Percentiles rank a stretch among this genome's conserved stretches.
Evolutionary conservation across 2,329 filamentous ascomycete species (phyloP).

Genomic region (Talaromyces marneffei): DNA sequence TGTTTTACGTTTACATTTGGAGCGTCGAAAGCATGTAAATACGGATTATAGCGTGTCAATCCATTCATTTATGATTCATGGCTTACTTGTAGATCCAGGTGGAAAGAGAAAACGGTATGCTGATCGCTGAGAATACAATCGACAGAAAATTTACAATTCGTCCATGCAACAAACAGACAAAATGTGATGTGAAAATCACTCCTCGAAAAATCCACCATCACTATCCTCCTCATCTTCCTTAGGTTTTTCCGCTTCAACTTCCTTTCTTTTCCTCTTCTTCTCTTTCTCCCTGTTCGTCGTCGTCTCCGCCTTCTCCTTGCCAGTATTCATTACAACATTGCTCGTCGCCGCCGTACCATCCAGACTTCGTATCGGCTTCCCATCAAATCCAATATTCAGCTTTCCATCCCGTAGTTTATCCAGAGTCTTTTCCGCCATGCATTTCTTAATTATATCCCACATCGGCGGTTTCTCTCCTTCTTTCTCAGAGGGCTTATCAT

Average conservation of each 20-base stretch:
- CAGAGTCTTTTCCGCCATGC: constrained; percentile 40
- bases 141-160: too few relatives aligned
- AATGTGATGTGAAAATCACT: constrained; percentile 10
- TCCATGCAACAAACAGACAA: too few relatives aligned
- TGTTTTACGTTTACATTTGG: neutral
- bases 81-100: too few relatives aligned
- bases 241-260: constrained; percentile 7
- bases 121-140: neutral
- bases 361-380: constrained; percentile 5
- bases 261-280: neutral
- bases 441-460: constrained; percentile 42
- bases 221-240: constrained; percentile 24
- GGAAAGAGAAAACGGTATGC: neutral
- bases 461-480: constrained; percentile 33
- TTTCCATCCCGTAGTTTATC: constrained; percentile 39
- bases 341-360: neutral
- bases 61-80: neutral
- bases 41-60: neutral
- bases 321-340: neutral
- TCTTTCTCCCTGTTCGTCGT: neutral
- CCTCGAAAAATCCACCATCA: constrained; percentile 40
- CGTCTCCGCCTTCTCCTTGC: constrained; percentile 6
- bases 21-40: neutral
- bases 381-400: constrained; percentile 24
- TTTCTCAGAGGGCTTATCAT: neutral